Base-by-base conservation (phyloP, 768 basidiomycete species). In the Suillus plorans region DNA sequence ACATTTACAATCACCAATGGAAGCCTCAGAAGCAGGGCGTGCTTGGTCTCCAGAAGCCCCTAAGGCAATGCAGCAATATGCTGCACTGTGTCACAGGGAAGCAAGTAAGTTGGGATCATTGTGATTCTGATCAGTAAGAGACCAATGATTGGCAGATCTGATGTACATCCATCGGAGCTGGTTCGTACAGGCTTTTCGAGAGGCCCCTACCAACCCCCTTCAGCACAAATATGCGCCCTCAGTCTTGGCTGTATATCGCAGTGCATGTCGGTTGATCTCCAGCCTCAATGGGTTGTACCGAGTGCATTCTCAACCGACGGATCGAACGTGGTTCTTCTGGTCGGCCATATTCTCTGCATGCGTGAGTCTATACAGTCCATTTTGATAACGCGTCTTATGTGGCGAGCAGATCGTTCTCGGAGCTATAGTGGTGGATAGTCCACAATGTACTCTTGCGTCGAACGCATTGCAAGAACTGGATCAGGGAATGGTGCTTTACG, bases 241-340 rank as follows among this genome's bases (percentile, higher is more conserved):
- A 6, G 83, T 85, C 22, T 64, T 81, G 55, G 77, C 82, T 16
- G 73, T 78, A 22, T 81, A 80, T 72, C 76, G 80, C 60, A 79
- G 82, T 63, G 81, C 84, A 2, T 77, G 78, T 56, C 69, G 78
- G 42, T 66, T 84, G n/a, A 79, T 84, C 52, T 73, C 77, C 13
- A 76, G 78, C 58, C 69, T 85, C 58, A 71, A 72, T 57, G 74
- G 74, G 14, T 63, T 85, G 37, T 81, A 79, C 60, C 63, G 63
- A 8, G 70, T 76, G 28, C 79, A 82, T 69, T 79, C 78, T 13
- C 67, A 61, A 13, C 70, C 75, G 4, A 71, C 77, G 8, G 69
- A 77, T 31, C 68, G 72, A 45, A 70, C 75, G 10, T 85, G 84
- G 82, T 83, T 79, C 68, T 84, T 85, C 70, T 86, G 85, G 85